Conservation (phyloP, 2,329 filamentous ascomycete genomes). For the Aspergillus ochraceus region DNA sequence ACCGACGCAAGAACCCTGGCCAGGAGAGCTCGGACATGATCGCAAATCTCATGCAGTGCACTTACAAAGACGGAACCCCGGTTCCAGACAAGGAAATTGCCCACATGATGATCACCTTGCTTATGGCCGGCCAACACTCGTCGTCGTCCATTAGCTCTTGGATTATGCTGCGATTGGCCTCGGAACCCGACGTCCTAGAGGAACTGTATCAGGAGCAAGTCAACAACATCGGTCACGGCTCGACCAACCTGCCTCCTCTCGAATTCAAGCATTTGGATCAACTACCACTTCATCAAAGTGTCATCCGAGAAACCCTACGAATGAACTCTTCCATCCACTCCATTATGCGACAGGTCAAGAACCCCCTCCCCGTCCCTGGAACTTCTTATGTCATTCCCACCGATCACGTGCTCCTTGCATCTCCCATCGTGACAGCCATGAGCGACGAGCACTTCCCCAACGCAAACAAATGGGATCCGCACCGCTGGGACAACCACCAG, state of each 20-base stretch:
- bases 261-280: slow-evolving; percentile 60
- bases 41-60: slow-evolving; percentile 73
- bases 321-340: slow-evolving; percentile 72
- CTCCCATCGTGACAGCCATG: slow-evolving; percentile 67
- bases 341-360: slow-evolving; percentile 71
- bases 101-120: slow-evolving; percentile 81
- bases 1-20: slow-evolving; percentile 52
- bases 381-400: slow-evolving; percentile 72
- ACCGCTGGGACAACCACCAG: slow-evolving; percentile 56
- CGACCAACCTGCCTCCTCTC: slow-evolving; percentile 52
- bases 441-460: slow-evolving; percentile 63
- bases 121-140: slow-evolving; percentile 83
- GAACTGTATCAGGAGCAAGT: slow-evolving; percentile 70
- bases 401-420: slow-evolving; percentile 74
- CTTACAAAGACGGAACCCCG: slow-evolving; percentile 70
- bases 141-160: slow-evolving; percentile 75
- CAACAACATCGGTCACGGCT: slow-evolving; percentile 45
- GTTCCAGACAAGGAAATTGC: slow-evolving; percentile 75
- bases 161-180: slow-evolving; percentile 73
- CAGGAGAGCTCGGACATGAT: slow-evolving; percentile 66
- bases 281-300: slow-evolving; percentile 61
- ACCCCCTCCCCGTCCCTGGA: slow-evolving; percentile 57
- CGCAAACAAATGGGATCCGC: slow-evolving; percentile 60
- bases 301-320: slow-evolving; percentile 71
- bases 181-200: slow-evolving; percentile 67